Evolutionary conservation across 2,329 filamentous ascomycete species (phyloP).

Genomic region (Monilinia fructigena): DNA sequence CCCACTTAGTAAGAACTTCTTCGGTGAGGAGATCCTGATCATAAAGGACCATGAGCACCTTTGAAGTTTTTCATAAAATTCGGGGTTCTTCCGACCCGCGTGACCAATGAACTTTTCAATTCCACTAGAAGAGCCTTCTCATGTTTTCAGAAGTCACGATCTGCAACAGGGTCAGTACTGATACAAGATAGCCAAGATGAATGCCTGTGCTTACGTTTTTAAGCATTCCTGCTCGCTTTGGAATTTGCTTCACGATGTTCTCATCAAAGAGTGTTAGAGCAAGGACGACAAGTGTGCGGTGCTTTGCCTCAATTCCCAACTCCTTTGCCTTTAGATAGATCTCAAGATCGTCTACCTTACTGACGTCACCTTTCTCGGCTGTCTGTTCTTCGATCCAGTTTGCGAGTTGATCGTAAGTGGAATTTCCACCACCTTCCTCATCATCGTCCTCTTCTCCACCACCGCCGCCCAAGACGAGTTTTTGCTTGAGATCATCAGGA

Average conservation of each 20-base stretch:
- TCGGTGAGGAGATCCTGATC: slow-evolving; percentile 85
- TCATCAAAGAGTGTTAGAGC: slow-evolving; percentile 93
- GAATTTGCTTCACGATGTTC: slow-evolving; percentile 83
- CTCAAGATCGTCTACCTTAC: slow-evolving; percentile 80
- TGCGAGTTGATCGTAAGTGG: slow-evolving; percentile 84
- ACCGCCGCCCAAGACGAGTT: slow-evolving; percentile 74
- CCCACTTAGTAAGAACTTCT: slow-evolving; percentile 87
- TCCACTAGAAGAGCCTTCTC: slow-evolving; percentile 91
- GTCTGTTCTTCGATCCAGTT: slow-evolving; percentile 83
- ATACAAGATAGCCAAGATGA: neutral
- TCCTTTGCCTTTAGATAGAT: slow-evolving; percentile 98
- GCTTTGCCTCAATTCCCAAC: slow-evolving; percentile 88
- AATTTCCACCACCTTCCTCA: slow-evolving; percentile 71
- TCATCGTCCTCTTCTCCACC: slow-evolving; percentile 80
- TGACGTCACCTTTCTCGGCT: slow-evolving; percentile 68
- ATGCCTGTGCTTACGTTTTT: slow-evolving; percentile 66
- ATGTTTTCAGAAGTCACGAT: slow-evolving; percentile 86
- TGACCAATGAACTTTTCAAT: slow-evolving; percentile 84
- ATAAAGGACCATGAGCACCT: slow-evolving; percentile 87
- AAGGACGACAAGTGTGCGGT: slow-evolving; percentile 87
- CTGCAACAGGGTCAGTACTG: slow-evolving; percentile 42
- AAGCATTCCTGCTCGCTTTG: slow-evolving; percentile 78
- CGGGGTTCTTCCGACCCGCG: slow-evolving; percentile 74
- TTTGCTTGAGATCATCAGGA: slow-evolving; percentile 90
- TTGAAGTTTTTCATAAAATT: slow-evolving; percentile 76